Percentiles rank a stretch among this genome's conserved stretches.
These are phyloP conservation scores for Auriscalpium orientale DNA, from an alignment of 768 basidiomycete species.

Conservation along the genomic window DNA sequence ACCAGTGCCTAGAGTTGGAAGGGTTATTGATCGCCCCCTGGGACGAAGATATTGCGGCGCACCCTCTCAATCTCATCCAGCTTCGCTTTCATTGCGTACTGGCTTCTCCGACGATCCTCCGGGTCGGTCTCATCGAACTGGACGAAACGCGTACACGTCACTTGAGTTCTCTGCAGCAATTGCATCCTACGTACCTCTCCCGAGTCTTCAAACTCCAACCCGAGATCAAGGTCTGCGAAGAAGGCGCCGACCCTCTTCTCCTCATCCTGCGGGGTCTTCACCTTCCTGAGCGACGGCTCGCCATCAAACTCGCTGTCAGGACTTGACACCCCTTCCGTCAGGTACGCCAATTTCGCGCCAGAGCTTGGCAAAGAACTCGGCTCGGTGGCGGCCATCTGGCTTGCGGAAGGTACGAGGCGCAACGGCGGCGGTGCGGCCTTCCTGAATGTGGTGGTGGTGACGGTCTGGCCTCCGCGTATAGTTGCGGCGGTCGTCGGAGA, in stretches of 20 bases:
- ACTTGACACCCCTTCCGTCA: conserved; percentile 23
- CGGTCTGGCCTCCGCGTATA: conserved; percentile 10
- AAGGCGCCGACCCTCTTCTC: conserved; percentile 40
- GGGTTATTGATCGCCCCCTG: neutral
- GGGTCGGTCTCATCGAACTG: conserved; percentile 68
- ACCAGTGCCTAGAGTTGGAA: conserved; percentile 41
- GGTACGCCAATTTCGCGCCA: conserved; percentile 38
- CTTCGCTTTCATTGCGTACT: conserved; percentile 64
- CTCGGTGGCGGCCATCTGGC: conserved; percentile 29
- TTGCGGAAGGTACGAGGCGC: conserved; percentile 27
- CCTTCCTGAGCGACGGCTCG: conserved; percentile 13
- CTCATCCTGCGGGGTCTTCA: conserved; percentile 26
- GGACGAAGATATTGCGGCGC: conserved; percentile 13
- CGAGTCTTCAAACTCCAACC: conserved; percentile 34
- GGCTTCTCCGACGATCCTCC: conserved; percentile 67
- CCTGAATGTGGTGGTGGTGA: too few relatives aligned
- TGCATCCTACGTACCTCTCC: conserved; percentile 22
- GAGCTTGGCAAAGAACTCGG: conserved; percentile 30
- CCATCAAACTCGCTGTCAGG: conserved; percentile 2
- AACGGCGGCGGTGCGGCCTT: conserved; percentile 51
- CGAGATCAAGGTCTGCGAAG: conserved; percentile 40
- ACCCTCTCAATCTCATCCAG: conserved; percentile 77
- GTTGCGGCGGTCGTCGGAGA: conserved; percentile 26
- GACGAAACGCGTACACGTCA: conserved; percentile 16
- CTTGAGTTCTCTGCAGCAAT: conserved; percentile 21